phyloP scores from a whole-genome alignment of 2,329 filamentous ascomycete species.

The Phaeosphaeriaceae sp. region DNA sequence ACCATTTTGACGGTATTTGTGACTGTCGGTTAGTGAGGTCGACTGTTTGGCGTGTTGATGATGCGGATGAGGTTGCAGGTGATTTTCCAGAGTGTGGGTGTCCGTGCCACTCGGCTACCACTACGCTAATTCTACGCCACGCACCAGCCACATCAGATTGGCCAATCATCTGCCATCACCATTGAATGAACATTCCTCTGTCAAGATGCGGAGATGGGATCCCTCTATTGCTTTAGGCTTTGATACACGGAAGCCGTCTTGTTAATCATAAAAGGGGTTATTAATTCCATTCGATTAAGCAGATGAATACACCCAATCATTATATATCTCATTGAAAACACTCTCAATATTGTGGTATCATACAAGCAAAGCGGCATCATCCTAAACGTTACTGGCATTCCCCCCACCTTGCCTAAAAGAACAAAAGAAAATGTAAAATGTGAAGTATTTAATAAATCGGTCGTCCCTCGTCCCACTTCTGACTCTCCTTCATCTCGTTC shows the following conservation, averaged over 20 bases:
- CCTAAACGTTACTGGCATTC: background rate
- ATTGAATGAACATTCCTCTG: too few relatives aligned
- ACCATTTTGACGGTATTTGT: conserved; percentile 51
- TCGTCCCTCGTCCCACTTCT: conserved; percentile 56
- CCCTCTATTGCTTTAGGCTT: too few relatives aligned
- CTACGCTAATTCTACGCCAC: conserved; percentile 9
- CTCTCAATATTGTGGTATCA: conserved; percentile 35
- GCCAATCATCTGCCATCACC: background rate
- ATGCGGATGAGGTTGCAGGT: conserved; percentile 27
- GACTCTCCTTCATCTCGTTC: conserved; percentile 40
- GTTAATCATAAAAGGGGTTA: too few relatives aligned
- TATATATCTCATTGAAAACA: too few relatives aligned
- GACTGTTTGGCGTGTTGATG: conserved; percentile 45
- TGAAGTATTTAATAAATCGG: conserved; percentile 51
- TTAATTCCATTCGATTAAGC: too few relatives aligned
- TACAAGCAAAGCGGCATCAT: conserved; percentile 17
- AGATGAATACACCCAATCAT: too few relatives aligned
- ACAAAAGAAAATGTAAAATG: conserved; percentile 12
- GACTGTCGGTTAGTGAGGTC: conserved; percentile 44
- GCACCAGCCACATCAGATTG: conserved; percentile 23
- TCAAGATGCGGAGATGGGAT: too few relatives aligned
- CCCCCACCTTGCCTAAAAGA: conserved; percentile 6
- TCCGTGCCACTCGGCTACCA: conserved; percentile 29
- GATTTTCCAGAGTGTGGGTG: conserved; percentile 40
- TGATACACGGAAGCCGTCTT: too few relatives aligned